Percentiles rank a stretch among this genome's conserved stretches.
Evolutionary conservation across 345 rosid species (phyloP).

Genomic region (Abelmoschus esculentus): DNA sequence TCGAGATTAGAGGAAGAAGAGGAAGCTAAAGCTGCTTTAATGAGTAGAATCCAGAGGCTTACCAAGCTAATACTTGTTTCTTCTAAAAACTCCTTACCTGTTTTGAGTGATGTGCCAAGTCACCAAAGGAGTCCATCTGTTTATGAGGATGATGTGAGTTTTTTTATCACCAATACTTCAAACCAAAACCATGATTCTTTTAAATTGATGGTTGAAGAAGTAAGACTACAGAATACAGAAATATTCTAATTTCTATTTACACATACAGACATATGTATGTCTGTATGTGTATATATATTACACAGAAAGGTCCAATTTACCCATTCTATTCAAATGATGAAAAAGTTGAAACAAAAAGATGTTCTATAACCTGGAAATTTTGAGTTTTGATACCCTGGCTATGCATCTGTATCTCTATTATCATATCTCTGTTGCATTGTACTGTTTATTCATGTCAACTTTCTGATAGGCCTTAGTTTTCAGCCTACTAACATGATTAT

Average conservation of each 20-base stretch:
- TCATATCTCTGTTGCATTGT: too few relatives aligned
- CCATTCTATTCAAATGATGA: background rate
- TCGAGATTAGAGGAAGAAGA: conserved; percentile 99
- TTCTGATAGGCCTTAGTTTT: background rate
- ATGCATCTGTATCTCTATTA: conserved; percentile 3
- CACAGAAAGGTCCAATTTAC: background rate
- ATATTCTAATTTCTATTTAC: background rate
- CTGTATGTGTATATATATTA: background rate
- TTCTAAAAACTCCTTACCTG: conserved; percentile 77
- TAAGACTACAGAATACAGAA: background rate
- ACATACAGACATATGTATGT: background rate
- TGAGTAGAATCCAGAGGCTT: conserved; percentile 97
- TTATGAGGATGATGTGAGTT: conserved; percentile 73
- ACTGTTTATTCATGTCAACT: background rate
- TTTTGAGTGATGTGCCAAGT: conserved; percentile 53
- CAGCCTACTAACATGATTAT: background rate
- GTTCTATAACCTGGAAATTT: background rate
- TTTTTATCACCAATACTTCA: background rate
- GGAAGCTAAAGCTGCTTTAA: conserved; percentile 97
- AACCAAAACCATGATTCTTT: background rate
- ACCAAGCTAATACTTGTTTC: conserved; percentile 98
- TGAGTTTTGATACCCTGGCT: background rate
- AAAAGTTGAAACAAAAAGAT: background rate
- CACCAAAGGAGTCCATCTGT: conserved; percentile 64
- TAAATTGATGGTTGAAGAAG: background rate